phyloP scores from a whole-genome alignment of 176 grass and related monocot species.

The Panicum miliaceum region DNA sequence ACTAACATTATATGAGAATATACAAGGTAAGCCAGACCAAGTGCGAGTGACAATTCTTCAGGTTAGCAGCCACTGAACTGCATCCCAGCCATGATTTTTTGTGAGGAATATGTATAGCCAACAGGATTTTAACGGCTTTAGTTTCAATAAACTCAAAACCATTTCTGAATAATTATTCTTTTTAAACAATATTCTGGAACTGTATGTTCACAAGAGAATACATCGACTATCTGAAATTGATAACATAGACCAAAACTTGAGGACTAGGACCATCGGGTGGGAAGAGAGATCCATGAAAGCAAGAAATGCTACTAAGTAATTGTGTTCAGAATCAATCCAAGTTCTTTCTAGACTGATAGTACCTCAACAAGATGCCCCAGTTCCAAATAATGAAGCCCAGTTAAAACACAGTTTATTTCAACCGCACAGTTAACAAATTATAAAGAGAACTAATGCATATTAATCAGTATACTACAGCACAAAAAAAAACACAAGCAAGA shows the following conservation, averaged over 20 bases:
- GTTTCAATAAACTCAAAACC: background rate
- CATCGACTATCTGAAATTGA: background rate
- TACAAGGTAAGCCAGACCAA: background rate
- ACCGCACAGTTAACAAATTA: background rate
- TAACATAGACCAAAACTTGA: background rate
- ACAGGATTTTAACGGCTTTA: conserved; percentile 4
- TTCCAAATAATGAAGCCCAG: background rate
- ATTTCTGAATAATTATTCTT: background rate
- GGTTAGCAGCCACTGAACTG: background rate
- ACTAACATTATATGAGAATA: background rate
- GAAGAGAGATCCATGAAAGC: background rate
- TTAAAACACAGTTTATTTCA: background rate
- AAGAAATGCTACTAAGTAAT: background rate
- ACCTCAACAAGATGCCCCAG: background rate
- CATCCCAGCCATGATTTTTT: background rate
- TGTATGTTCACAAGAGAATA: background rate
- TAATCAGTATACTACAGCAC: background rate
- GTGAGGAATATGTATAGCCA: background rate
- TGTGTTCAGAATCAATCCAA: background rate
- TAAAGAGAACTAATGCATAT: background rate
- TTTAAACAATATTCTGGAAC: background rate
- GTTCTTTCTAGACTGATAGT: background rate
- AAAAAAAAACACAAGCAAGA: background rate
- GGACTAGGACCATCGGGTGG: background rate
- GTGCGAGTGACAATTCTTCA: background rate